Conservation (phyloP, 2,329 filamentous ascomycete species). For the Capronia coronata region DNA sequence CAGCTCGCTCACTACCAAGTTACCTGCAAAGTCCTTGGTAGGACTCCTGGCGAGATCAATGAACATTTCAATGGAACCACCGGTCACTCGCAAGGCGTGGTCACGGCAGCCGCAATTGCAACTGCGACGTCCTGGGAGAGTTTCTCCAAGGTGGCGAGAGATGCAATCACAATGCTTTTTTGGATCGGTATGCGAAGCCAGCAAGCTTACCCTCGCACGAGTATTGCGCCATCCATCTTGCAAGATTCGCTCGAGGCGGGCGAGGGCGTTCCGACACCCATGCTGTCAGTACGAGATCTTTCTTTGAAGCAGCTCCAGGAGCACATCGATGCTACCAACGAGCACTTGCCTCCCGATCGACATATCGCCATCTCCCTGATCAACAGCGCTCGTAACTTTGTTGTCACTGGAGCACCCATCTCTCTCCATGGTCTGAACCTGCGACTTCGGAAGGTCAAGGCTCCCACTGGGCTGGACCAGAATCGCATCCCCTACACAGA, state of each 20-base stretch:
- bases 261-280: slow-evolving; percentile 91
- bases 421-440: slow-evolving; percentile 94
- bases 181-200: slow-evolving; percentile 98
- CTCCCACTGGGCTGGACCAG: slow-evolving; percentile 93
- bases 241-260: slow-evolving; percentile 91
- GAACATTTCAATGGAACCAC: slow-evolving; percentile 81
- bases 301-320: slow-evolving; percentile 83
- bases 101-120: slow-evolving; percentile 85
- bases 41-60: slow-evolving; percentile 80
- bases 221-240: slow-evolving; percentile 80
- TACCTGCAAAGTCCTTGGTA: slow-evolving; percentile 83
- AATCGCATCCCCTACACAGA: slow-evolving; percentile 90
- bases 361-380: slow-evolving; percentile 93
- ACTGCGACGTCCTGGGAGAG: slow-evolving; percentile 90
- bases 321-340: slow-evolving; percentile 93
- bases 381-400: slow-evolving; percentile 95
- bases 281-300: slow-evolving; percentile 94
- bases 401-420: slow-evolving; percentile 91
- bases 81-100: slow-evolving; percentile 92
- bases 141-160: slow-evolving; percentile 70
- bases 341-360: slow-evolving; percentile 84
- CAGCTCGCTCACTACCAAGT: slow-evolving; percentile 95
- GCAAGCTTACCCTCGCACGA: slow-evolving; percentile 93
- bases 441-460: slow-evolving; percentile 92
- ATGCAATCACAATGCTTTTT: slow-evolving; percentile 87